Evolutionary conservation across 2,329 filamentous ascomycete species (phyloP).

Genomic region (Grosmannia penicillata): DNA sequence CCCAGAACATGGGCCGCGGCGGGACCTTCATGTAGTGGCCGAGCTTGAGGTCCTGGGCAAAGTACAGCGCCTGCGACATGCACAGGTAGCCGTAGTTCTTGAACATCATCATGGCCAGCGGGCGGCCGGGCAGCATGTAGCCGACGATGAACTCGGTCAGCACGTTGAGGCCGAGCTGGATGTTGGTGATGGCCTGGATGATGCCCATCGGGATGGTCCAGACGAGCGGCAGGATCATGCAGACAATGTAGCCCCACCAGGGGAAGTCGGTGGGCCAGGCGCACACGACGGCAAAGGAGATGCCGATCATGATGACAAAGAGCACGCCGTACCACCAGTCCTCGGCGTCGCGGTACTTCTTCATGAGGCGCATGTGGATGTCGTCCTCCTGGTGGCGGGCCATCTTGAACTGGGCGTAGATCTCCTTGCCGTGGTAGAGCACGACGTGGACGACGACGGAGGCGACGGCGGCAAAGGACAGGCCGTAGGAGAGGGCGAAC

Average conservation of each 20-base stretch:
- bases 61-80: conserved; percentile 51
- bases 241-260: conserved; percentile 42
- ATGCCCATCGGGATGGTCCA: conserved; percentile 48
- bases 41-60: conserved; percentile 50
- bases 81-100: conserved; percentile 59
- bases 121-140: conserved; percentile 56
- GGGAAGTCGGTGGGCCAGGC: conserved; percentile 42
- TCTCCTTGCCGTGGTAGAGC: conserved; percentile 39
- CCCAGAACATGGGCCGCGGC: conserved; percentile 45
- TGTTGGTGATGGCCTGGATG: conserved; percentile 43
- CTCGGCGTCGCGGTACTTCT: conserved; percentile 42
- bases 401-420: conserved; percentile 38
- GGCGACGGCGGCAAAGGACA: conserved; percentile 42
- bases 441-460: conserved; percentile 42
- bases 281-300: conserved; percentile 37
- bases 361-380: conserved; percentile 46
- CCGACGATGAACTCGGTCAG: conserved; percentile 60
- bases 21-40: conserved; percentile 56
- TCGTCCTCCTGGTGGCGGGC: conserved; percentile 42
- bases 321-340: conserved; percentile 44
- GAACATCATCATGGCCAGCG: conserved; percentile 65
- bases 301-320: conserved; percentile 35
- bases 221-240: conserved; percentile 39
- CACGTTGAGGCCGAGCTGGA: conserved; percentile 53
- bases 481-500: conserved; percentile 43